phyloP scores from a whole-genome alignment of 2,329 filamentous ascomycete genomes.

The Neofusicoccum parvum region DNA sequence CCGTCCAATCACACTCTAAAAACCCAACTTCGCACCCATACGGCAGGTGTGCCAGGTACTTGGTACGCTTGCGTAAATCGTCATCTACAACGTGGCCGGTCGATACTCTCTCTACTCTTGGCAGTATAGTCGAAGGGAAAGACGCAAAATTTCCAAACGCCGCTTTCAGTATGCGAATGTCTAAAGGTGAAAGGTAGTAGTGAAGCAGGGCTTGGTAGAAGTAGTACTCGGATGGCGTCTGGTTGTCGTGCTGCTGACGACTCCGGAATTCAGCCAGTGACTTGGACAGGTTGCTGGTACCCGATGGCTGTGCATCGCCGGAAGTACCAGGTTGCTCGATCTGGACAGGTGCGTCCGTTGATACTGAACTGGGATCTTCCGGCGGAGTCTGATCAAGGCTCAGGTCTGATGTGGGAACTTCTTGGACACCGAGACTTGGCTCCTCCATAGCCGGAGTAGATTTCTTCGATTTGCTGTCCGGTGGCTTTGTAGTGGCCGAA shows the following conservation, averaged over 20 bases:
- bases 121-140: conserved; percentile 84
- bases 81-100: conserved; percentile 88
- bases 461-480: conserved; percentile 50
- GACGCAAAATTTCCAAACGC: conserved; percentile 80
- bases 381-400: not conserved
- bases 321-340: not conserved
- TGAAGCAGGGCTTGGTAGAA: conserved; percentile 89
- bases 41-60: conserved; percentile 84
- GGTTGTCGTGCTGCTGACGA: conserved; percentile 45
- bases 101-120: conserved; percentile 85
- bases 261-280: conserved; percentile 19
- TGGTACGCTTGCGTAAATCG: conserved; percentile 76
- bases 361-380: not conserved
- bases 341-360: not conserved
- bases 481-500: conserved; percentile 52
- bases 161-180: conserved; percentile 88
- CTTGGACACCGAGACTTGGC: not conserved
- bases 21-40: conserved; percentile 91
- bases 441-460: conserved; percentile 34
- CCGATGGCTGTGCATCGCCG: not conserved
- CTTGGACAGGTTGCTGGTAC: conserved; percentile 18
- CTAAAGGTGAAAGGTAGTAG: conserved; percentile 85
- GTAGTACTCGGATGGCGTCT: conserved; percentile 64
- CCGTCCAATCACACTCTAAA: conserved; percentile 92
- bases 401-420: not conserved